Evolutionary conservation across 768 basidiomycete genomes (phyloP), one percentile per base, ranked within the genome.

Genomic region (Boletus pseudo-olivaceus): DNA sequence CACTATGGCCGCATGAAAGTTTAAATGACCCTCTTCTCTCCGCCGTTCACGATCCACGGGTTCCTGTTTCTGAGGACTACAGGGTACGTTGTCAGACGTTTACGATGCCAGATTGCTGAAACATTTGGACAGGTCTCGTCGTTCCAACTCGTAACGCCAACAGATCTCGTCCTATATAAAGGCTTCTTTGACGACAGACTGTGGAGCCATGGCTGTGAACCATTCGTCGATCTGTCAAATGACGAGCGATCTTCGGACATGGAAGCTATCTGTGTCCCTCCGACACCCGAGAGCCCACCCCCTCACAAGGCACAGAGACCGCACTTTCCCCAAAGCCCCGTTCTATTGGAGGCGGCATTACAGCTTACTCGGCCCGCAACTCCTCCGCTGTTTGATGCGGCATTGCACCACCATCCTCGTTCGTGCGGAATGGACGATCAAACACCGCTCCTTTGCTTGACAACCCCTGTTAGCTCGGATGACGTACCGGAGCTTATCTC

Each of bases 381-480:
- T 33, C 32, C 55, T 35, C 14, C n/a, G 6, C 34, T 46, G 14
- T 20, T 44, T 23, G 37, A 49, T 20, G 19, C 7, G 15, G 35
- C 34, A 20, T 43, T 42, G 35, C 60, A 47, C 27, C 69, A 67
- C n/a, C 71, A 65, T 49, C 58, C 68, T 26, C 75, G 74, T 26
- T 73, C 74, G 23, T 71, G 69, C 17, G 72, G 73, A 14, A 59
- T 75, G 4, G 72, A 79, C 35, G 78, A 81, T 49, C 68, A 69
- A 43, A 51, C 71, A 2, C 67, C 71, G 4, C 54, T 68, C 19
- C 63, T 55, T 57, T 69, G 70, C 35, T 64, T 79, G 32, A 72
- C 74, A 0, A 73, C 69, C 23, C 65, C 75, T 17, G 70, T 73
- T 19, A 76, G 75, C 54, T 61, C 72, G 14, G 56, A 52, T 35